Evolutionary conservation across 2,329 filamentous ascomycete genomes (phyloP).

Genomic region (Zopfia rhizophila): DNA sequence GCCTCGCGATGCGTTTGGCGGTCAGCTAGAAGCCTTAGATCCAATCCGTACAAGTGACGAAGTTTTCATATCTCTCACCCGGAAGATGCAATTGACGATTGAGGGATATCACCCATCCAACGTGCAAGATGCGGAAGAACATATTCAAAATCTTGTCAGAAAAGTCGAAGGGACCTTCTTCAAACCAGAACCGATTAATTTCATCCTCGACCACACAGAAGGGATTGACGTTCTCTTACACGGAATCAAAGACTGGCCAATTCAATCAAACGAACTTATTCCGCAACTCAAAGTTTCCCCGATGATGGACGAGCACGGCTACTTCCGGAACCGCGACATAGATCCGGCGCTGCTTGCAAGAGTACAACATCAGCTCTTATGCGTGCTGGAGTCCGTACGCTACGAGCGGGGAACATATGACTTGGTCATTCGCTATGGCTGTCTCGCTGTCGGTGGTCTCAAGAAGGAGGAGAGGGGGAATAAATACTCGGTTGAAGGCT

Average conservation of each 20-base stretch:
- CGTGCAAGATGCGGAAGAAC: constrained; percentile 32
- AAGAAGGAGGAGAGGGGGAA: constrained; percentile 21
- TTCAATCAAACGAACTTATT: constrained; percentile 23
- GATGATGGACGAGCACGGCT: constrained; percentile 33
- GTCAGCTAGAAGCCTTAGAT: constrained; percentile 40
- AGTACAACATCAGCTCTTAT: constrained; percentile 30
- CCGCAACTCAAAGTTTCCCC: constrained; percentile 30
- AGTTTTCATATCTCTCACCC: constrained; percentile 37
- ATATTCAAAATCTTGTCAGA: constrained; percentile 32
- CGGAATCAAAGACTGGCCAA: constrained; percentile 34
- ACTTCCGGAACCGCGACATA: constrained; percentile 27
- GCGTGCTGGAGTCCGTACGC: constrained; percentile 32
- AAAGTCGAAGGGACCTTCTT: constrained; percentile 26
- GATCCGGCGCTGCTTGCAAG: constrained; percentile 11
- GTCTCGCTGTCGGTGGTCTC: constrained; percentile 28
- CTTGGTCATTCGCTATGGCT: constrained; percentile 40
- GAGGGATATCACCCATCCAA: constrained; percentile 21
- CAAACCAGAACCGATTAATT: constrained; percentile 23
- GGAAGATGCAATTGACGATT: constrained; percentile 33
- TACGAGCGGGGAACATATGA: constrained; percentile 39
- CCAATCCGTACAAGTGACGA: constrained; percentile 35
- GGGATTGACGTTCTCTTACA: constrained; percentile 32
- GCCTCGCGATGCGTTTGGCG: constrained; percentile 40
- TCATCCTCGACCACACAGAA: constrained; percentile 40
- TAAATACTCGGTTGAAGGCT: constrained; percentile 20